A percentile compares a stretch with the other conserved stretches of the same genome.
These are phyloP conservation scores for Tetradesmus lagerheimii DNA, from an alignment of 139 green algal species.

Conservation along the genomic window DNA sequence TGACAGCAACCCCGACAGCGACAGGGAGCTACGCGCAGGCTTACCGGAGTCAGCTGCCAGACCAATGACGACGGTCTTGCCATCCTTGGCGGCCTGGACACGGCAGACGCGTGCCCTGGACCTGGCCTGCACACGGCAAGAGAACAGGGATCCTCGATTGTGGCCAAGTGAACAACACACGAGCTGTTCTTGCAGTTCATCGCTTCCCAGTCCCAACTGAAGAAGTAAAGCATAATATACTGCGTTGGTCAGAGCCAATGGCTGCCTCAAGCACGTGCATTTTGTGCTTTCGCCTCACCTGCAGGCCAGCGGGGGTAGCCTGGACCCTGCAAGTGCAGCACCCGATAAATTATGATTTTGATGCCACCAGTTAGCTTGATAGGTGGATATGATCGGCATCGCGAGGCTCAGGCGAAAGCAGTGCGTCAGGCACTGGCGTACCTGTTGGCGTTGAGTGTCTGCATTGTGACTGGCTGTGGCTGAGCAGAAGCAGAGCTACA, in stretches of 20 bases:
- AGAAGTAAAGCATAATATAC: neutral
- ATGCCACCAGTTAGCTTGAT: neutral
- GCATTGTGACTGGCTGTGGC: constrained; percentile 1
- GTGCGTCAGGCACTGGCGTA: neutral
- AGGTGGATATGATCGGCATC: neutral
- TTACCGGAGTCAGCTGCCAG: constrained; percentile 96
- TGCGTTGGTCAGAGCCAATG: neutral
- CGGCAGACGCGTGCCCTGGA: constrained; percentile 52
- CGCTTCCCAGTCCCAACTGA: neutral
- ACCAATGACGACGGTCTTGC: constrained; percentile 94
- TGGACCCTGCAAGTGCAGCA: neutral
- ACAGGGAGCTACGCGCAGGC: constrained; percentile 28
- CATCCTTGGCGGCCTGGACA: constrained; percentile 58
- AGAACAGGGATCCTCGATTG: neutral
- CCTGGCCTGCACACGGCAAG: constrained; percentile 26
- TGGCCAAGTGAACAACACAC: neutral
- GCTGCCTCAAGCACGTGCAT: neutral
- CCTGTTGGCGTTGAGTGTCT: neutral
- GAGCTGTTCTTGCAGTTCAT: neutral
- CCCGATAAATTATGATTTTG: neutral
- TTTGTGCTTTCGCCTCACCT: constrained; percentile 1
- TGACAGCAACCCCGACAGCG: neutral
- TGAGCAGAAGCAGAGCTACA: neutral
- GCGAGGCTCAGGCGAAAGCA: neutral
- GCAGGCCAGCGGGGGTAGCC: neutral